phyloP scores from a whole-genome alignment of 352 stramenopile species.

The Pythium graminicola region DNA sequence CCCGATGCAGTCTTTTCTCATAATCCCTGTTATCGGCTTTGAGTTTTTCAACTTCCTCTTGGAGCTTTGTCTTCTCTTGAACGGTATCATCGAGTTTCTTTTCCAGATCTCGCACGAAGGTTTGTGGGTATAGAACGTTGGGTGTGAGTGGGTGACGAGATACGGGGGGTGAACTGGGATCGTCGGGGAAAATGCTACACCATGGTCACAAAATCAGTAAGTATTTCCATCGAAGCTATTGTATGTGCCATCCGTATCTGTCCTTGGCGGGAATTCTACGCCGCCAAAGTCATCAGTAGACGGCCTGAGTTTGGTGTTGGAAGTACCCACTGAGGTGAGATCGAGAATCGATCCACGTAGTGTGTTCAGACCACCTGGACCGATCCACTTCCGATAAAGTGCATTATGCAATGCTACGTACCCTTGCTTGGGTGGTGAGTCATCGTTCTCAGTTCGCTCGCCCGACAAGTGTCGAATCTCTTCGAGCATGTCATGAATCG shows the following conservation, averaged over 20 bases:
- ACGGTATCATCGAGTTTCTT: conserved; percentile 27
- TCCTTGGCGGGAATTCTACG: conserved; percentile 84
- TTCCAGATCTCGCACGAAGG: conserved; percentile 15
- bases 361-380: not conserved
- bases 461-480: conserved; percentile 40
- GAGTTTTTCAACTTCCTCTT: conserved; percentile 28
- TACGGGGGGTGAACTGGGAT: conserved; percentile 2
- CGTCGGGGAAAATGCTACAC: conserved; percentile 22
- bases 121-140: conserved; percentile 19
- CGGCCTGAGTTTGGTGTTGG: conserved; percentile 26
- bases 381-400: not conserved
- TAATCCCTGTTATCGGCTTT: conserved; percentile 31
- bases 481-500: conserved; percentile 56
- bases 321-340: not conserved
- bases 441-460: conserved; percentile 46
- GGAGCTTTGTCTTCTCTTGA: conserved; percentile 35
- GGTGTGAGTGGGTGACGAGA: conserved; percentile 1
- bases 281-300: conserved; percentile 86
- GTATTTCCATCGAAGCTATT: not conserved
- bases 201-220: not conserved
- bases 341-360: not conserved
- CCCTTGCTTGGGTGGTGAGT: conserved; percentile 47
- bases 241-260: conserved; percentile 84
- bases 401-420: conserved; percentile 25
- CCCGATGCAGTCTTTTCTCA: conserved; percentile 35